Evolutionary conservation across 2,329 filamentous ascomycete species (phyloP).

Genomic region (Aureobasidium sp.): DNA sequence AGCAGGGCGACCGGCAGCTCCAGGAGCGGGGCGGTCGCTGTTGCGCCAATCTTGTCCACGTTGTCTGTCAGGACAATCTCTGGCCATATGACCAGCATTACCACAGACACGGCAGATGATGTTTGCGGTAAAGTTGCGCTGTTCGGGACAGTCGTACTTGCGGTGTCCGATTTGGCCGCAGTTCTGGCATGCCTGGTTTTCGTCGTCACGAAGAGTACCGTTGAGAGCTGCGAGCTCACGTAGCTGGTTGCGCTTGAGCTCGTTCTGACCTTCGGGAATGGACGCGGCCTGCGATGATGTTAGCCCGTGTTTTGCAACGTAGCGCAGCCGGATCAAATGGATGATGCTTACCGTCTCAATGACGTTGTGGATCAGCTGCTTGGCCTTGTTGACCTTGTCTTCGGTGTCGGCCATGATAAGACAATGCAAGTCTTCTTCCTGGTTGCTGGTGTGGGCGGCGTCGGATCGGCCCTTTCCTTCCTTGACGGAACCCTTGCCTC

Average conservation of each 20-base stretch:
- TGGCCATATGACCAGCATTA: conserved; percentile 95
- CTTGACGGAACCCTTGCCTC: conserved; percentile 98
- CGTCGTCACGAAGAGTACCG: conserved; percentile 96
- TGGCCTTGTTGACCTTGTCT: conserved; percentile 99
- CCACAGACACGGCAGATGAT: conserved; percentile 98
- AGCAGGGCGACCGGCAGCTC: conserved; percentile 40
- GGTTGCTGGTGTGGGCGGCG: conserved; percentile 97
- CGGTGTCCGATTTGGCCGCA: conserved; percentile 97
- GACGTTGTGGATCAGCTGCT: conserved; percentile 95
- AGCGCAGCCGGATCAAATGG: background rate
- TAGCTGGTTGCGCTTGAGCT: conserved; percentile 96
- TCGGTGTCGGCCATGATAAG: conserved; percentile 99
- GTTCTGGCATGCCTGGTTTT: conserved; percentile 99
- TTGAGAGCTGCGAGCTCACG: conserved; percentile 96
- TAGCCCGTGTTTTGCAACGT: conserved; percentile 18
- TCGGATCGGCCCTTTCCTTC: conserved; percentile 99
- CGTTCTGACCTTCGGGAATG: conserved; percentile 97
- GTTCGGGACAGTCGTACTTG: conserved; percentile 97
- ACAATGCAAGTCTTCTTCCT: conserved; percentile 98
- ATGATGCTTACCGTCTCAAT: conserved; percentile 79
- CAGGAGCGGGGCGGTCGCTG: conserved; percentile 43
- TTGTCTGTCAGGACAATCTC: conserved; percentile 92
- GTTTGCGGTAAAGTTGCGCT: conserved; percentile 97
- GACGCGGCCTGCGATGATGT: conserved; percentile 69
- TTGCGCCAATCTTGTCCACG: conserved; percentile 90